Conservation (phyloP, 2,329 filamentous ascomycete species). For the Venturia carpophila region DNA sequence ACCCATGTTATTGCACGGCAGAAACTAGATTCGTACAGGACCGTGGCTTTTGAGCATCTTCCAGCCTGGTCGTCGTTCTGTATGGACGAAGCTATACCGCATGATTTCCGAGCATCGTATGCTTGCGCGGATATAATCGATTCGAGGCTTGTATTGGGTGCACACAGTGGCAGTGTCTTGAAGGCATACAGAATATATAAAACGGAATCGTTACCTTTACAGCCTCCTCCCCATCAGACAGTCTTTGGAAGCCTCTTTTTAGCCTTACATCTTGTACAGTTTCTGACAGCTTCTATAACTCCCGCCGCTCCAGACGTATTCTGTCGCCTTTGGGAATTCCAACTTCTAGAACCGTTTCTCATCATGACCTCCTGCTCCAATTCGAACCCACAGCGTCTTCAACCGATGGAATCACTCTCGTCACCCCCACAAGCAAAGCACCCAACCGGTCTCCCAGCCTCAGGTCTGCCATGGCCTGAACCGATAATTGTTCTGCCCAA, state of each 20-base stretch:
- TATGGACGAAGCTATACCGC: not conserved
- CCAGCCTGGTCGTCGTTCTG: not conserved
- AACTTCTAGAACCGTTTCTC: not conserved
- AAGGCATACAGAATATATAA: not conserved
- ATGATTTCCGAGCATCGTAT: not conserved
- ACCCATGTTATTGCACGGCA: not conserved
- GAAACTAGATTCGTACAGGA: not conserved
- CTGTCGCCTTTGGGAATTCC: not conserved
- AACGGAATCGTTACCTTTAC: not conserved
- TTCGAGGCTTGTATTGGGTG: not conserved
- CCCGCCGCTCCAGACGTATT: not conserved
- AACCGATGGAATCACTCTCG: not conserved
- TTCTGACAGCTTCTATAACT: not conserved
- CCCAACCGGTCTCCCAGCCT: not conserved
- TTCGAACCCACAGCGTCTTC: not conserved
- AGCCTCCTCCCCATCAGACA: not conserved
- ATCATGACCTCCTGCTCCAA: not conserved
- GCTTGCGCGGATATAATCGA: not conserved
- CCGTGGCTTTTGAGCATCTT: not conserved
- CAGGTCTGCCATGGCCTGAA: constrained; percentile 7
- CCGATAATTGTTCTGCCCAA: constrained; percentile 2
- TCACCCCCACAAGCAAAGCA: not conserved
- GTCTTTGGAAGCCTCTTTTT: too few species aligned
- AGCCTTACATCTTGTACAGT: not conserved
- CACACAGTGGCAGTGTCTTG: not conserved